phyloP scores from a whole-genome alignment of 495 filamentous ascomycete genomes.

The Parathielavia appendiculata region DNA sequence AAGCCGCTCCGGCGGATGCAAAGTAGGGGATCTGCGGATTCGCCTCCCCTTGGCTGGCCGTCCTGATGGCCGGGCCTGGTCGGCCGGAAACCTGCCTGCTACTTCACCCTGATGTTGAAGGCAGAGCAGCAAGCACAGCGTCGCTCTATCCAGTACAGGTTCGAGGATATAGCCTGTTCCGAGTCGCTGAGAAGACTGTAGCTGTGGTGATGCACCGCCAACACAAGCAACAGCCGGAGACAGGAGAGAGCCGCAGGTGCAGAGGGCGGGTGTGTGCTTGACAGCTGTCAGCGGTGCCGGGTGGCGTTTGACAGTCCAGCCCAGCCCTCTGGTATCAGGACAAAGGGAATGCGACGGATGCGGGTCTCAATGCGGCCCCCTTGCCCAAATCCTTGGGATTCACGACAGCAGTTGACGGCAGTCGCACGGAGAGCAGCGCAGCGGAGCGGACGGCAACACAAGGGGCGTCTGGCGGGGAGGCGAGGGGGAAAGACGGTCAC shows the following conservation, averaged over 20 bases:
- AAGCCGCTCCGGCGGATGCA: neutral
- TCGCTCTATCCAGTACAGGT: neutral
- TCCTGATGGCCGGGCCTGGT: neutral
- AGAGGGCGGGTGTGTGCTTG: neutral
- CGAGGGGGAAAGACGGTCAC: neutral
- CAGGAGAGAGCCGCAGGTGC: neutral
- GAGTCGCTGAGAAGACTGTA: neutral
- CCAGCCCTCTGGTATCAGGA: neutral
- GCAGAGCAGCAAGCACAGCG: neutral
- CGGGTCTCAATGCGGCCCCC: conserved; percentile 9
- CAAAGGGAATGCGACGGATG: neutral
- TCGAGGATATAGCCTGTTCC: too few relatives aligned
- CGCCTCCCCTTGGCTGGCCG: neutral
- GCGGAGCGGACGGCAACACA: conserved; percentile 11
- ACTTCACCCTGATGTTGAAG: neutral
- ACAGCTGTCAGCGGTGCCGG: conserved; percentile 9
- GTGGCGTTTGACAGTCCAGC: conserved; percentile 8
- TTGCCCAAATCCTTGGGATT: neutral
- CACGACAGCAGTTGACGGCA: conserved; percentile 1
- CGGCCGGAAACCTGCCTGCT: neutral
- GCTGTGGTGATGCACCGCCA: conserved; percentile 9
- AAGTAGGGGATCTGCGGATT: conserved; percentile 2
- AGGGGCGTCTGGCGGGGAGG: conserved; percentile 7
- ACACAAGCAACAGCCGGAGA: neutral
- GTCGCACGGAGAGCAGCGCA: neutral